Evolutionary conservation across 345 rosid species (phyloP), one percentile per base, ranked within the genome.

Genomic region (Eucalyptus guilfoylei): DNA sequence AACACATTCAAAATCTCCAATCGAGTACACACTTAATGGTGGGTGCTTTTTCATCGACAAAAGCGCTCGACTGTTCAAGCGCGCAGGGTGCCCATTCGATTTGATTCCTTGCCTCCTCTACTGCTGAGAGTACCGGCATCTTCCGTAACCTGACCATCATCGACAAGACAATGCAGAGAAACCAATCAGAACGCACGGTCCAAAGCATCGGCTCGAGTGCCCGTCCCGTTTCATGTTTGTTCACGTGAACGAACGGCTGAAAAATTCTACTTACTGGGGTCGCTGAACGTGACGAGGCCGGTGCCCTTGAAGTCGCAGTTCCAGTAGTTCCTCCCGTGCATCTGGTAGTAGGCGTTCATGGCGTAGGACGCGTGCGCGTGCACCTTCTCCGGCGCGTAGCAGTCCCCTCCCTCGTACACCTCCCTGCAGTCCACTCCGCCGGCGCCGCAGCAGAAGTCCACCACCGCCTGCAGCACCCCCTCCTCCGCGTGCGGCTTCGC

Each of bases 281-380:
- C 97, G 50, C 93, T 90, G 93, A 95, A 95, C 90, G 96, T 92
- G 55, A 94, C 95, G 37, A 95, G 92, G 6, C 95, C 97, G 23
- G 95, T 91, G 85, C 94, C 97, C 88, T 94, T 94, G 92, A 95
- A 95, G 90, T 94, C 95, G 72, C 96, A 95, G 89, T 95, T 95
- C 97, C 97, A 95, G 87, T 95, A 94, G 89, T 94, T 95, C 88
- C 97, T 94, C 4, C 97, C 97, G 85, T 94, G 97, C 93, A 94
- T 94, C 87, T 94, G 96, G 88, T 95, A 94, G 88, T 95, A 94
- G 47, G 94, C 92, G 90, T 95, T 95, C 96, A 95, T 94, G 90
- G 96, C 95, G 88, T 87, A 94, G 12, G 96, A 95, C 7, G 97
- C 95, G 88, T 93, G 97, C 2, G 97, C 95, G 86, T 94, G 95